Base-by-base conservation (phyloP, 768 basidiomycete genomes). In the Agaricus sinodeliciosus region DNA sequence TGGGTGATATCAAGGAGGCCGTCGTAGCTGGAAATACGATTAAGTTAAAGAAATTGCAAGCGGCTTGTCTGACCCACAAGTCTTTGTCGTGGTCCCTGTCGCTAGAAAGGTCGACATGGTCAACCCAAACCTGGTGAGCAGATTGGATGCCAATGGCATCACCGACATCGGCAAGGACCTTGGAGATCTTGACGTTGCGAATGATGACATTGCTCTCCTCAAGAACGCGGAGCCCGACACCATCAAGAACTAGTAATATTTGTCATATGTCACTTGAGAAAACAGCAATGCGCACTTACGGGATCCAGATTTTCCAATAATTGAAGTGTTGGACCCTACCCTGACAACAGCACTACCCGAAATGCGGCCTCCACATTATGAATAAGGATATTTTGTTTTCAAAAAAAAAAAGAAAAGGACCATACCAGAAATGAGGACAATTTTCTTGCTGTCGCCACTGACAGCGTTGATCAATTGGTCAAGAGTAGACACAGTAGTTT, bases 131-230 rank as follows among this genome's bases (percentile, higher is more conserved):
- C 52, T 71, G 65, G 48, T 60, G 62, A 9, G 74, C 45, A 16
- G 48, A 58, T 51, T 75, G 74, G 47, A 75, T 67, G 26, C 71
- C 75, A 34, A 77, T 65, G 27, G 73, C 73, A 60, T 77, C 76
- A 31, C 76, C 76, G 47, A 68, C 70, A 1, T 54, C 58, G 22
- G 75, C 75, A 1, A 76, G 61, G 26, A 77, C 76, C 60, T 76
- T 77, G 27, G 72, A 71, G 48, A 77, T 72, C 57, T 74, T 76
- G 60, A 77, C 62, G 57, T 77, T 77, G 28, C 76, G 70, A 56
- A 77, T 70, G 61, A 77, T 77, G 48, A 77, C 75, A 51, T 77
- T 77, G 35, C 53, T 60, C 39, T 67, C 69, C 41, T 71, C 58
- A 45, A 74, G 54, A 31, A 76, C 74, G 43, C 75, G 74, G 28